Conservation (phyloP, 2,329 filamentous ascomycete species). For the Fusarium palustre region DNA sequence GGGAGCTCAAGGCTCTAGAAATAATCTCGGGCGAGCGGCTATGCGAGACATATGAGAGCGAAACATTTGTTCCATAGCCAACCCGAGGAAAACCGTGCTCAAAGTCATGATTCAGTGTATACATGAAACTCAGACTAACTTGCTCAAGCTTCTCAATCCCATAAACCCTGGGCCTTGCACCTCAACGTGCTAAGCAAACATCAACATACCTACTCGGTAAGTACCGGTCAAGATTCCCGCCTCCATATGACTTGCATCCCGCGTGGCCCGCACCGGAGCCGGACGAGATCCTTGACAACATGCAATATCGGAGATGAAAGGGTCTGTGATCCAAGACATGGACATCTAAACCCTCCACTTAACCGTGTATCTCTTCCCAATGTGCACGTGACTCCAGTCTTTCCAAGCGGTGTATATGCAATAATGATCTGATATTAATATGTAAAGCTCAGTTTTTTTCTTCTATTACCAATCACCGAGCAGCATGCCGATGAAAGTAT, state of each 20-base stretch:
- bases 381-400: background rate
- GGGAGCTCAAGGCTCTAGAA: slow-evolving; percentile 8
- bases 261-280: slow-evolving; percentile 21
- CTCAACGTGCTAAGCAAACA: background rate
- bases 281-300: slow-evolving; percentile 7
- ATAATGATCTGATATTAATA: background rate
- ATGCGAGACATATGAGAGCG: slow-evolving; percentile 29
- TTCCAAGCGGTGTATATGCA: background rate
- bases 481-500: background rate
- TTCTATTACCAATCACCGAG: background rate
- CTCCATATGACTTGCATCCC: slow-evolving; percentile 18
- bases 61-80: slow-evolving; percentile 19
- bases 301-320: slow-evolving; percentile 27
- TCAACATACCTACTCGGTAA: background rate
- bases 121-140: background rate
- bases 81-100: slow-evolving; percentile 23
- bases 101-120: slow-evolving; percentile 1
- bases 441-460: background rate
- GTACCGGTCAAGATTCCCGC: background rate
- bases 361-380: background rate
- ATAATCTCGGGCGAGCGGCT: slow-evolving; percentile 17
- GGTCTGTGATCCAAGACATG: slow-evolving; percentile 4
- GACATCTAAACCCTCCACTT: background rate
- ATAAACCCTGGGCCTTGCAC: background rate
- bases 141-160: background rate